A percentile compares a stretch with the other conserved stretches of the same genome.
These are phyloP conservation scores for Euphorbia lathyris DNA, from an alignment of 345 rosid genomes.

Conservation along the genomic window DNA sequence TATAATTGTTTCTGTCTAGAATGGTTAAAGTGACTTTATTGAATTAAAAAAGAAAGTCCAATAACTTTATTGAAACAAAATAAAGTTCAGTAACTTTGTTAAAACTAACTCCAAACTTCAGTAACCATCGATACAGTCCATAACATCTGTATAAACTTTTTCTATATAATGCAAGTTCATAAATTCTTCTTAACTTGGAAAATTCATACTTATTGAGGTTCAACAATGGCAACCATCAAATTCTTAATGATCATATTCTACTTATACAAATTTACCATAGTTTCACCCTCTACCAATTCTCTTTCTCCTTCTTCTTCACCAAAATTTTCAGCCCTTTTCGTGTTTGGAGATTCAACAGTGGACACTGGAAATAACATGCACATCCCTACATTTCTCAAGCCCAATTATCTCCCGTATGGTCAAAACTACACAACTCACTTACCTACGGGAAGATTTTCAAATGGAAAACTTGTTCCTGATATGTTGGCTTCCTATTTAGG, in stretches of 20 bases:
- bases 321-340: slow-evolving; percentile 31
- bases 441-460: slow-evolving; percentile 51
- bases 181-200: too few species aligned
- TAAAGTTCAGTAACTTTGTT: too few species aligned
- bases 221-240: neutral
- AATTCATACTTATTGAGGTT: neutral
- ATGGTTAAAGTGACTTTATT: too few species aligned
- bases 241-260: neutral
- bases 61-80: too few species aligned
- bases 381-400: slow-evolving; percentile 19
- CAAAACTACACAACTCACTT: slow-evolving; percentile 27
- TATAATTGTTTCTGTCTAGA: too few species aligned
- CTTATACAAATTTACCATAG: neutral
- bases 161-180: neutral
- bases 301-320: neutral
- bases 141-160: too few species aligned
- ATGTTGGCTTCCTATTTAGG: slow-evolving; percentile 34
- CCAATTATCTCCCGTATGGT: slow-evolving; percentile 44
- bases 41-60: too few species aligned
- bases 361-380: slow-evolving; percentile 47
- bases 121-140: too few species aligned
- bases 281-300: neutral
- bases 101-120: too few species aligned
- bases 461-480: slow-evolving; percentile 48
- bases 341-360: slow-evolving; percentile 39